A percentile compares a stretch with the other conserved stretches of the same genome.
phyloP scores from a whole-genome alignment of 306 rosid species.

The Arachis hypogaea region DNA sequence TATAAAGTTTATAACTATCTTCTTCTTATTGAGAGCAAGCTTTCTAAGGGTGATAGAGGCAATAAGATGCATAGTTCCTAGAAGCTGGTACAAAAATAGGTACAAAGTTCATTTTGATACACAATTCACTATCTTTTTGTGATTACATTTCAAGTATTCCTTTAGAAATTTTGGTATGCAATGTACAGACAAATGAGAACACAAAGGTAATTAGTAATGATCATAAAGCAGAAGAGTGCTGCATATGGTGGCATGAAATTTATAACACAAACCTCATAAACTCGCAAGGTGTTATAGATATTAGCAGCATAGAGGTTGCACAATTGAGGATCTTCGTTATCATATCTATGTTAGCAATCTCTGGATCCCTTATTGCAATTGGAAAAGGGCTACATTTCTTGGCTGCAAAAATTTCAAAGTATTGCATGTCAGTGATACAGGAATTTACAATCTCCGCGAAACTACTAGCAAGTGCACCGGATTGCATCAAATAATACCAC shows the following conservation, averaged over 20 bases:
- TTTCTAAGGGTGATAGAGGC: neutral
- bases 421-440: neutral
- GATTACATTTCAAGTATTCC: no score
- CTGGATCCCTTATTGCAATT: constrained; percentile 43
- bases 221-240: constrained; percentile 11
- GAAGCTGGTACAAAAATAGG: no score
- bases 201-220: neutral
- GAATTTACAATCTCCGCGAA: no score
- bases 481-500: no score
- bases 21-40: neutral
- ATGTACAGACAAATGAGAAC: no score
- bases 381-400: constrained; percentile 43
- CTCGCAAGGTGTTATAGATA: constrained; percentile 67
- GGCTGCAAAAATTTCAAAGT: constrained; percentile 38
- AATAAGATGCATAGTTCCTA: no score
- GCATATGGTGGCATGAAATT: constrained; percentile 19
- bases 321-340: constrained; percentile 62
- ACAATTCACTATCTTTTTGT: no score
- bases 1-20: constrained; percentile 3
- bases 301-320: constrained; percentile 77
- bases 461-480: no score
- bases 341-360: constrained; percentile 63
- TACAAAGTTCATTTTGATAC: no score
- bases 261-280: constrained; percentile 70
- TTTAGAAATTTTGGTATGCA: no score